Conservation (phyloP, 2,329 filamentous ascomycete species). For the Blumeria hordei region DNA sequence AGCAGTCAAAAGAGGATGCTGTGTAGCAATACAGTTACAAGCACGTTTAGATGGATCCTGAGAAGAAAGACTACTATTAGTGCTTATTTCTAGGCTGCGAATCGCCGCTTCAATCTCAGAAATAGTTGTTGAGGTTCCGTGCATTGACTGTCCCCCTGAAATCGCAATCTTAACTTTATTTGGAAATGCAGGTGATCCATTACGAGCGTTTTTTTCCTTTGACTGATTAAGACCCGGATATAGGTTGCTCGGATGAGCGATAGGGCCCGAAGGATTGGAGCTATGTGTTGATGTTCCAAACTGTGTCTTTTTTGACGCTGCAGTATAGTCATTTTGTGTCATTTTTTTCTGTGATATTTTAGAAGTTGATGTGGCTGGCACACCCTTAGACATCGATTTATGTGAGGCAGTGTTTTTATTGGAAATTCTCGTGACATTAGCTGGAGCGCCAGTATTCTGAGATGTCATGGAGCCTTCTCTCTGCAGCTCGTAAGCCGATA, state of each 20-base stretch:
- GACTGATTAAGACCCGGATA: conserved; percentile 11
- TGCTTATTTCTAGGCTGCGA: conserved; percentile 69
- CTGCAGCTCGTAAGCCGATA: conserved; percentile 48
- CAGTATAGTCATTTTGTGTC: conserved; percentile 48
- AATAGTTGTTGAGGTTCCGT: conserved; percentile 51
- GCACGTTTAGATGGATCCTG: conserved; percentile 33
- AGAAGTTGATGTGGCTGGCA: conserved; percentile 30
- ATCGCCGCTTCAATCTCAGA: conserved; percentile 60
- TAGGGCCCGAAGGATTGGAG: conserved; percentile 17
- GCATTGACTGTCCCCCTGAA: conserved; percentile 58
- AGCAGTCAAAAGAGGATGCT: conserved; percentile 71
- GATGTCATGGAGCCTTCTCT: conserved; percentile 24
- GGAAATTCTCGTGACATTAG: background rate
- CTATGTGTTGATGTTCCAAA: background rate
- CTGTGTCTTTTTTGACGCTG: conserved; percentile 16
- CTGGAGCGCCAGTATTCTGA: conserved; percentile 15
- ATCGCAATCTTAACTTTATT: conserved; percentile 42
- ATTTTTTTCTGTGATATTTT: too few relatives aligned
- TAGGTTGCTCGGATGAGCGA: conserved; percentile 6
- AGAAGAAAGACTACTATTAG: conserved; percentile 46
- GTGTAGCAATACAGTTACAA: conserved; percentile 71
- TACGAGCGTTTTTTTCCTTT: conserved; percentile 25
- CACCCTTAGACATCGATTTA: conserved; percentile 31
- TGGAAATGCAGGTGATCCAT: conserved; percentile 18
- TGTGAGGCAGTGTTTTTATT: conserved; percentile 37